phyloP scores from a whole-genome alignment of 768 basidiomycete species.

The Lactarius tabidus region DNA sequence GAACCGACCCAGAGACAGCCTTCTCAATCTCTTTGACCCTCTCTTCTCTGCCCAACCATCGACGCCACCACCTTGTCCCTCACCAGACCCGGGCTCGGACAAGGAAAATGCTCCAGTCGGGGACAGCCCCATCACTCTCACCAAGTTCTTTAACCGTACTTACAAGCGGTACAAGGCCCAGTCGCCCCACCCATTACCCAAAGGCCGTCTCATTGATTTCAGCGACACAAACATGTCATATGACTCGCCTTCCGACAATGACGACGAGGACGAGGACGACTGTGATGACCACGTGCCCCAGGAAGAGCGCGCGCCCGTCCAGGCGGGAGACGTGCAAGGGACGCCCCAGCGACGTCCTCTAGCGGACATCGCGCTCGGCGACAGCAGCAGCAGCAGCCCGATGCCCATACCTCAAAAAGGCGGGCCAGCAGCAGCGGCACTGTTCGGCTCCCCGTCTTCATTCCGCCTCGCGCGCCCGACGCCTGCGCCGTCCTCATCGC shows the following conservation, averaged over 20 bases:
- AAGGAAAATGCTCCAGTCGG: slow-evolving; percentile 20
- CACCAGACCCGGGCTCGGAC: slow-evolving; percentile 24
- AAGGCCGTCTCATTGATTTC: slow-evolving; percentile 21
- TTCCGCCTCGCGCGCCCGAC: slow-evolving; percentile 31
- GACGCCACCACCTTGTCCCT: slow-evolving; percentile 6
- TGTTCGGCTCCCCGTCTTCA: slow-evolving; percentile 10
- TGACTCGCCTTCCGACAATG: slow-evolving; percentile 9
- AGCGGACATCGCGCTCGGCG: slow-evolving; percentile 22
- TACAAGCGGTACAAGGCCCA: slow-evolving; percentile 20
- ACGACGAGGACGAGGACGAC: background rate
- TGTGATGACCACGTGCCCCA: background rate
- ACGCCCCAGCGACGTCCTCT: slow-evolving; percentile 23
- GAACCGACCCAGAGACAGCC: slow-evolving; percentile 25
- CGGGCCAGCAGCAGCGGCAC: background rate
- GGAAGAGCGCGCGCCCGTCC: background rate
- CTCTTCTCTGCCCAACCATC: slow-evolving; percentile 9
- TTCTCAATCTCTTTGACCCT: slow-evolving; percentile 26
- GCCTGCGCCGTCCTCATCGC: slow-evolving; percentile 27
- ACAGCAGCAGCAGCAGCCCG: slow-evolving; percentile 9
- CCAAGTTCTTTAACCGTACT: slow-evolving; percentile 26
- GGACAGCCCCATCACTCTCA: slow-evolving; percentile 22
- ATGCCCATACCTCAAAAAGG: background rate
- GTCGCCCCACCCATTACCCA: slow-evolving; percentile 2
- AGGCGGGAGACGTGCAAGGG: background rate
- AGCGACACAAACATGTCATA: slow-evolving; percentile 7